phyloP scores from a whole-genome alignment of 148 eudicot genomes.

The Fagopyrum homotropicum region DNA sequence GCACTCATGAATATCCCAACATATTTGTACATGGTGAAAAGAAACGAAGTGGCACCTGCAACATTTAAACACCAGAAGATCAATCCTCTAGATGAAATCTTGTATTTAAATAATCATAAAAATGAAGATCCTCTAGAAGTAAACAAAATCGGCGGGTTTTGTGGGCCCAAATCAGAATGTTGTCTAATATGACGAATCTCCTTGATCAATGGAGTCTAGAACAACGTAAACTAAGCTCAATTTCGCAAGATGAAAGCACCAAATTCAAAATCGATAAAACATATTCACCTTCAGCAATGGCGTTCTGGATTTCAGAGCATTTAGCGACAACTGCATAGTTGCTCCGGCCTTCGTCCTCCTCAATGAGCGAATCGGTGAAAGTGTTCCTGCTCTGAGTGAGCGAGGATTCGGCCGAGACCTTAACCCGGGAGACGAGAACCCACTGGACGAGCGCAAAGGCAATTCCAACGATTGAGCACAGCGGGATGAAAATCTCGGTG shows the following conservation, averaged over 20 bases:
- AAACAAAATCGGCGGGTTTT: no score
- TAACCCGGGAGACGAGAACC: slow-evolving; percentile 60
- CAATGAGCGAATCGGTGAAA: slow-evolving; percentile 46
- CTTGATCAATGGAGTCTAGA: background rate
- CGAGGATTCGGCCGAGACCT: slow-evolving; percentile 25
- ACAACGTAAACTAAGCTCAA: background rate
- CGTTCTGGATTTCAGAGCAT: slow-evolving; percentile 79
- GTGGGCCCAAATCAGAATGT: no score
- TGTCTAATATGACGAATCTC: no score
- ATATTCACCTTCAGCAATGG: slow-evolving; percentile 69
- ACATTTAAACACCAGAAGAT: background rate
- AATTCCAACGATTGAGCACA: slow-evolving; percentile 31
- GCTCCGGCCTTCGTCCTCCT: slow-evolving; percentile 70
- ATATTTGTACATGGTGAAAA: slow-evolving; percentile 61
- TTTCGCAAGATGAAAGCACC: no score
- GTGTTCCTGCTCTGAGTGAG: slow-evolving; percentile 27
- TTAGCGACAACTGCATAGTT: slow-evolving; percentile 51
- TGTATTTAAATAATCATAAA: no score
- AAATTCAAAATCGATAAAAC: no score
- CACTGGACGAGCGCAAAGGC: slow-evolving; percentile 48
- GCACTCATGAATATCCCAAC: slow-evolving; percentile 76
- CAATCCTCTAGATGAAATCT: background rate
- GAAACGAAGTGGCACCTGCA: slow-evolving; percentile 76
- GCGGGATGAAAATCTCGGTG: slow-evolving; percentile 65
- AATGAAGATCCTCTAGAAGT: no score